Evolutionary conservation across 345 rosid species (phyloP).

Genomic region (Acer saccharum): DNA sequence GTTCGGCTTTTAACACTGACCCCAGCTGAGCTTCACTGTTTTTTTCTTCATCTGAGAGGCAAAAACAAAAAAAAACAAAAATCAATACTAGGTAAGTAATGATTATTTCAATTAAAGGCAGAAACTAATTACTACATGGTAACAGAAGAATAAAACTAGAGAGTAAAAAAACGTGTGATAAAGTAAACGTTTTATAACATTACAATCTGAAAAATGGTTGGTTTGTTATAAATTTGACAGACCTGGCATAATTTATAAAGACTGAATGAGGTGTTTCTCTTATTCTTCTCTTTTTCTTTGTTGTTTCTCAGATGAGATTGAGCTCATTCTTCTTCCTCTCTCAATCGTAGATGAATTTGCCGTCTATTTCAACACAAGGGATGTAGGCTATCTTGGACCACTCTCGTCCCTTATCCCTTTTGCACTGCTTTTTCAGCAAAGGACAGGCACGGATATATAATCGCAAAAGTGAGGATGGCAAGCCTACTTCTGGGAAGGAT

Average conservation of each 20-base stretch:
- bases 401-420: constrained; percentile 12
- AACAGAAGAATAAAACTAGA: no score
- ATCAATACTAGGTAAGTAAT: no score
- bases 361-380: not conserved
- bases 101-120: no score
- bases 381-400: constrained; percentile 26
- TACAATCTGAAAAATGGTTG: no score
- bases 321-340: not conserved
- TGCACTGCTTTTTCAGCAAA: constrained; percentile 17
- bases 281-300: not conserved
- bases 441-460: not conserved
- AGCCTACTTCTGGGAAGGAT: not conserved
- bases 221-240: not conserved
- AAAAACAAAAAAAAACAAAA: no score
- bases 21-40: no score
- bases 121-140: no score
- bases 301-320: not conserved
- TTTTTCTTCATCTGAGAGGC: no score
- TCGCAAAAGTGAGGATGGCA: not conserved
- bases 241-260: not conserved
- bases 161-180: not conserved
- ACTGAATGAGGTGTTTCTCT: not conserved
- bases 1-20: no score
- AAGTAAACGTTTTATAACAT: no score
- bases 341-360: not conserved